Evolutionary conservation across 306 rosid genomes (phyloP).

Genomic region (Carpinus fangiana): DNA sequence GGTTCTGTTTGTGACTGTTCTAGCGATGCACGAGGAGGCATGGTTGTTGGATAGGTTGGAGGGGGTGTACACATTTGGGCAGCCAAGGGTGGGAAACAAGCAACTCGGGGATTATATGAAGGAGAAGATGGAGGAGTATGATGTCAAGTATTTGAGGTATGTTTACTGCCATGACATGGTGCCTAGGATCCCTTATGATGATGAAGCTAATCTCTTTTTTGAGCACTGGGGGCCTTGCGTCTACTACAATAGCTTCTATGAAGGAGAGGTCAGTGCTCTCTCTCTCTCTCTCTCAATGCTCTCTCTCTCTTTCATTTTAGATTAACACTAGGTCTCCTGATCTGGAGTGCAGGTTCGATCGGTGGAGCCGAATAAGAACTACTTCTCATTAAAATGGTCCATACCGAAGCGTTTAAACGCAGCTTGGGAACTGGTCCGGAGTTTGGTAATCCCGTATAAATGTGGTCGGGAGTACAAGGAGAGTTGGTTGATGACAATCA

Average conservation of each 20-base stretch:
- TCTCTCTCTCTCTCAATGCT: not conserved
- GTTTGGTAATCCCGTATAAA: conserved; percentile 43
- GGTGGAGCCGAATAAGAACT: conserved; percentile 73
- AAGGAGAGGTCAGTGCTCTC: conserved; percentile 28
- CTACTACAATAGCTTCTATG: conserved; percentile 59
- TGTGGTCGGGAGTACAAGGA: conserved; percentile 49
- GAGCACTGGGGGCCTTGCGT: conserved; percentile 62
- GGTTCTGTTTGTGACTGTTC: conserved; percentile 55
- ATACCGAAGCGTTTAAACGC: conserved; percentile 61
- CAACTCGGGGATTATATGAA: conserved; percentile 60
- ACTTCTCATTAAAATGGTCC: conserved; percentile 52
- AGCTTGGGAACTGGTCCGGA: conserved; percentile 69
- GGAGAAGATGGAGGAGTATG: conserved; percentile 33
- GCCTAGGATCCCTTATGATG: conserved; percentile 67
- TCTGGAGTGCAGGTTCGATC: conserved; percentile 37
- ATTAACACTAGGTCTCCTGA: not conserved
- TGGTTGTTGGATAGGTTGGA: conserved; percentile 57
- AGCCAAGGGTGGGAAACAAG: conserved; percentile 75
- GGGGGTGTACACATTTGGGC: conserved; percentile 76
- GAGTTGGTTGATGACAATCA: conserved; percentile 41
- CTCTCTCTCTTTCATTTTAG: no score
- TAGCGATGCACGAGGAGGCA: conserved; percentile 52
- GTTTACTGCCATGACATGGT: conserved; percentile 65
- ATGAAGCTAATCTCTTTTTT: conserved; percentile 38
- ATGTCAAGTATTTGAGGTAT: conserved; percentile 52